phyloP scores from a whole-genome alignment of 306 rosid species.

The Crotalaria pallida region DNA sequence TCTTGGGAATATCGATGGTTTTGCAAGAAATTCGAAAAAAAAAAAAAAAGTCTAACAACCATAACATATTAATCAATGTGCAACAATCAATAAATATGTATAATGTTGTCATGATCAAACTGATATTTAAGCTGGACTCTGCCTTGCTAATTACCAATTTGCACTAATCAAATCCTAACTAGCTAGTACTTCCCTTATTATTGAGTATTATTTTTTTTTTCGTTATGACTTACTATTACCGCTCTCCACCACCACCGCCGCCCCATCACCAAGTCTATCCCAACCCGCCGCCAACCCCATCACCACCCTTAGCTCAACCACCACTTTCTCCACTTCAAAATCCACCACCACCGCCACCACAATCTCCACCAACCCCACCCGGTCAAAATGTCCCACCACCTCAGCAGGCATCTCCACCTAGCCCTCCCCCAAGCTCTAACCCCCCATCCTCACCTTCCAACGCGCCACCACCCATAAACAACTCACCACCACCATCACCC shows the following conservation, averaged over 20 bases:
- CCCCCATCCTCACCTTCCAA: neutral
- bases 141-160: neutral
- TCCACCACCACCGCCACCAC: neutral
- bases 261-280: neutral
- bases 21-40: too few species aligned
- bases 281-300: neutral
- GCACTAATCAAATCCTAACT: too few species aligned
- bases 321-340: neutral
- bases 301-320: neutral
- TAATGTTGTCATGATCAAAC: neutral
- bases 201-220: too few species aligned
- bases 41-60: neutral
- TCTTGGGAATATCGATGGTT: too few species aligned
- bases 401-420: neutral
- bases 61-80: neutral
- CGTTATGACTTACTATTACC: neutral
- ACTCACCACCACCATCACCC: neutral
- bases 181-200: neutral
- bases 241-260: conserved; percentile 9
- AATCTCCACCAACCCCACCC: neutral
- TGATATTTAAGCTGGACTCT: neutral
- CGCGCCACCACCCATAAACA: neutral
- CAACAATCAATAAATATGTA: neutral
- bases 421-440: neutral
- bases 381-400: neutral